Evolutionary conservation across 306 rosid species (phyloP), one percentile per base, ranked within the genome.

Genomic region (Castanea sativa): DNA sequence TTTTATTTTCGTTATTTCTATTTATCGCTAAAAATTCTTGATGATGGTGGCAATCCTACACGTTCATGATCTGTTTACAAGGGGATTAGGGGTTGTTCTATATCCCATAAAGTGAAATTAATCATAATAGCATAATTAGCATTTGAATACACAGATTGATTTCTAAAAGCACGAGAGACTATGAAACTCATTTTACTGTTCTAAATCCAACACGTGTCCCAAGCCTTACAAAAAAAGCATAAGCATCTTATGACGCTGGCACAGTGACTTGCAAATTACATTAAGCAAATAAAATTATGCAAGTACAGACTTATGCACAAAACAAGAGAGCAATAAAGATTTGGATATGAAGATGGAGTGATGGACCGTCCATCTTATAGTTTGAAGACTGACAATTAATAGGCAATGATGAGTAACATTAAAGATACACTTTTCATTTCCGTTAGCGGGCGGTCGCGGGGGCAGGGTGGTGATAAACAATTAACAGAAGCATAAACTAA

Each of bases 371-470:
- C 75, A 81, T 82, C 80, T 32, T 55, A 61, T 75, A 49, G 55
- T 68, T 81, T 80, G 30, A 86, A 70, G 59, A 67, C 73, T 41
- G 74, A 78, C 67, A 75, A 64, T 38, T 80, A 76, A 73, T 78
- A 80, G 76, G 79, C 75, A 84, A 79, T 59, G 57, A 29, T 63
- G 53, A 57, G 51, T 86, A 80, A 70, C 86, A 2, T 27, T 70
- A 69, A 65, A 68, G 80, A 69, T 56, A 71, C 81, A 73, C 81
- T 55, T 73, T 81, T 71, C 74, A 85, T 82, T 83, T 80, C 45
- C 45, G 7, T 38, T 38, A 11, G 45, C 11, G 2, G 43, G 2
- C 2, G 45, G 45, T 38, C 85, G 74, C 55, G 27, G 61, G 76
- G 74, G 77, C 35, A 15, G 23, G 74, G 71, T 38, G 45, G 45